phyloP scores from a whole-genome alignment of 768 basidiomycete genomes.

The Pulveroboletus frians region DNA sequence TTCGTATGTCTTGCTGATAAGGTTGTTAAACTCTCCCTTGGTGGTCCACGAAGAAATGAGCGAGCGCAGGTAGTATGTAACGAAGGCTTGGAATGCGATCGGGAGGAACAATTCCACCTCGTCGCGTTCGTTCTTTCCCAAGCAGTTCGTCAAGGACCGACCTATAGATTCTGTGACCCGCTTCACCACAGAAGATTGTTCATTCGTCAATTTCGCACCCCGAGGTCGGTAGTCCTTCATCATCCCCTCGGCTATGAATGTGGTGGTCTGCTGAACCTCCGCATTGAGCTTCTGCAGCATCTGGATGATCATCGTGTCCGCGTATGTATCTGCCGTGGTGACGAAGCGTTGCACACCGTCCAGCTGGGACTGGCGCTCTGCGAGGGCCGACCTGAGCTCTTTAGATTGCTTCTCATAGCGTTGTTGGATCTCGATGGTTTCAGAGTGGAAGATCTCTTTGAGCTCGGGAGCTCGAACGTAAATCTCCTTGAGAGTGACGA shows the following conservation, averaged over 20 bases:
- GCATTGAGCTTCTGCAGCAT: constrained; percentile 11
- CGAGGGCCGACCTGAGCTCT: not conserved
- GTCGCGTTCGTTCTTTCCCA: not conserved
- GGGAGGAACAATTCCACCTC: constrained; percentile 3
- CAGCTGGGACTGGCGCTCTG: constrained; percentile 3
- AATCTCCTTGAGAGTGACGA: constrained; percentile 7
- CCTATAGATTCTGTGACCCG: constrained; percentile 1
- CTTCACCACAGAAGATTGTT: not conserved
- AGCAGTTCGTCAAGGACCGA: not conserved
- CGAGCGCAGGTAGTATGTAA: not conserved
- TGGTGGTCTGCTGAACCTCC: constrained; percentile 10
- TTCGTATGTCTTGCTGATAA: constrained; percentile 8
- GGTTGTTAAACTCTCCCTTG: not conserved
- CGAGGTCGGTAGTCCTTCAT: not conserved
- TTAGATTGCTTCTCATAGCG: not conserved
- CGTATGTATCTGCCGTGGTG: constrained; percentile 2
- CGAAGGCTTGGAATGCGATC: constrained; percentile 9
- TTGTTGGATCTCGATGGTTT: constrained; percentile 3
- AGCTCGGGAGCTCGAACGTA: constrained; percentile 4
- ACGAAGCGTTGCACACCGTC: constrained; percentile 1
- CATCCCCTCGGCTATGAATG: constrained; percentile 6
- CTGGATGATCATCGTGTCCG: constrained; percentile 6
- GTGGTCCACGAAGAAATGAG: constrained; percentile 13
- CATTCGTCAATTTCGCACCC: not conserved
- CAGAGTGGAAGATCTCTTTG: constrained; percentile 10